Evolutionary conservation across 768 basidiomycete species (phyloP).

Genomic region (Agaricus sinodeliciosus): DNA sequence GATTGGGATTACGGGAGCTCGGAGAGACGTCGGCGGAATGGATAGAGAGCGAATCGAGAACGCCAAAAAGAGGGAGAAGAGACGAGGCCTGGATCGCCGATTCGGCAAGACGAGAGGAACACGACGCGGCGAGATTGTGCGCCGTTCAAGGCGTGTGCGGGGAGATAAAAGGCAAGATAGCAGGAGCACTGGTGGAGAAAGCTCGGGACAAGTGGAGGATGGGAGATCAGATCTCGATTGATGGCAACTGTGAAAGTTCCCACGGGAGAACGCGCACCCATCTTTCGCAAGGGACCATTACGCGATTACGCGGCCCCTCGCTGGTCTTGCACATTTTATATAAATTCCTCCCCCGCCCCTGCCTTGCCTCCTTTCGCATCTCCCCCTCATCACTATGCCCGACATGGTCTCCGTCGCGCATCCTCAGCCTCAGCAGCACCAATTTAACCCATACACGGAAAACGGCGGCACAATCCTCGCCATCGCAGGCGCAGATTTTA

Average conservation of each 20-base stretch:
- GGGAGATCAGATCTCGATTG: constrained; percentile 10
- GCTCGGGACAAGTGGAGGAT: constrained; percentile 27
- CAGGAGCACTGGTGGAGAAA: constrained; percentile 19
- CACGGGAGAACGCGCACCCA: constrained; percentile 32
- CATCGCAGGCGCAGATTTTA: constrained; percentile 90
- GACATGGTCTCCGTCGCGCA: constrained; percentile 31
- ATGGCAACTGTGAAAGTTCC: constrained; percentile 20
- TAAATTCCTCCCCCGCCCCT: constrained; percentile 16
- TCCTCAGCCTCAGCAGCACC: constrained; percentile 41
- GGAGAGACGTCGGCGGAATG: constrained; percentile 10
- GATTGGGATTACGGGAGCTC: background rate
- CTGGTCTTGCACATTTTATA: constrained; percentile 4
- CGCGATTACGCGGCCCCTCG: constrained; percentile 43
- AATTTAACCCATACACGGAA: constrained; percentile 85
- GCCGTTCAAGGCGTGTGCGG: too few relatives aligned
- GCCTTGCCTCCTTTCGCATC: constrained; percentile 11
- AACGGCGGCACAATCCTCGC: constrained; percentile 97
- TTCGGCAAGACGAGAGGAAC: constrained; percentile 14
- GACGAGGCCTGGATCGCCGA: constrained; percentile 18
- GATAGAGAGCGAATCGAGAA: constrained; percentile 21
- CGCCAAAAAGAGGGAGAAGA: constrained; percentile 22
- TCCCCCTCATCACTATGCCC: constrained; percentile 20
- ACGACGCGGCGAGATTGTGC: background rate
- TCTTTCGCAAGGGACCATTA: constrained; percentile 25
- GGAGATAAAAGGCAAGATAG: too few relatives aligned